These are phyloP conservation scores for Mycena belliarum DNA, from an alignment of 768 basidiomycete species.

Conservation along the genomic window DNA sequence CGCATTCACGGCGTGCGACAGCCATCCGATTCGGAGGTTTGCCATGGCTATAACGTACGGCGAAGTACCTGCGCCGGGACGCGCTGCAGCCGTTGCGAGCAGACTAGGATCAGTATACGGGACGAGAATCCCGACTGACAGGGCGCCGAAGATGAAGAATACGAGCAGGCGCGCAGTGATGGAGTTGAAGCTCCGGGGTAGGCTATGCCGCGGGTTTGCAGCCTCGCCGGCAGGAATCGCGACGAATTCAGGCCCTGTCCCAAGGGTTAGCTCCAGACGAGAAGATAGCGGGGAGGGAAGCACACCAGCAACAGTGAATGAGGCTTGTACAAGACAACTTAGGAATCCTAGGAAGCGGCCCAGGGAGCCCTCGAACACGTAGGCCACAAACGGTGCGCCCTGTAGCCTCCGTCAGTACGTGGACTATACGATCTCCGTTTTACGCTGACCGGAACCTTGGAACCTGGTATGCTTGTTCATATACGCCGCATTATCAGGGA, in stretches of 20 bases:
- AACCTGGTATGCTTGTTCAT: constrained; percentile 25
- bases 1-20: constrained; percentile 73
- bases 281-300: background rate
- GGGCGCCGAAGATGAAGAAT: constrained; percentile 74
- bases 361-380: constrained; percentile 48
- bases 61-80: constrained; percentile 60
- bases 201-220: constrained; percentile 62
- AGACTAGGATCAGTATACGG: constrained; percentile 67
- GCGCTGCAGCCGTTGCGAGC: constrained; percentile 55
- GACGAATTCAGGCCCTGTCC: constrained; percentile 42
- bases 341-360: constrained; percentile 66
- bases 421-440: background rate
- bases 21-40: constrained; percentile 59
- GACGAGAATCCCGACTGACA: constrained; percentile 76
- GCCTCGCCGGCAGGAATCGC: constrained; percentile 73
- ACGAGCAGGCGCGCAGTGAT: constrained; percentile 76
- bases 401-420: background rate
- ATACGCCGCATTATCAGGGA: background rate
- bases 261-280: background rate
- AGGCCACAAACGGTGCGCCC: constrained; percentile 60
- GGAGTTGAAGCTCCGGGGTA: constrained; percentile 67
- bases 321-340: constrained; percentile 59
- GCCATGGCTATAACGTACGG: constrained; percentile 89
- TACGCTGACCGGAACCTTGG: constrained; percentile 35
- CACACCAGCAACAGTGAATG: constrained; percentile 55